Percentiles rank a stretch among this genome's conserved stretches.
These are phyloP conservation scores for Phialocephala subalpina DNA, from an alignment of 2,329 filamentous ascomycete genomes.

Conservation along the genomic window DNA sequence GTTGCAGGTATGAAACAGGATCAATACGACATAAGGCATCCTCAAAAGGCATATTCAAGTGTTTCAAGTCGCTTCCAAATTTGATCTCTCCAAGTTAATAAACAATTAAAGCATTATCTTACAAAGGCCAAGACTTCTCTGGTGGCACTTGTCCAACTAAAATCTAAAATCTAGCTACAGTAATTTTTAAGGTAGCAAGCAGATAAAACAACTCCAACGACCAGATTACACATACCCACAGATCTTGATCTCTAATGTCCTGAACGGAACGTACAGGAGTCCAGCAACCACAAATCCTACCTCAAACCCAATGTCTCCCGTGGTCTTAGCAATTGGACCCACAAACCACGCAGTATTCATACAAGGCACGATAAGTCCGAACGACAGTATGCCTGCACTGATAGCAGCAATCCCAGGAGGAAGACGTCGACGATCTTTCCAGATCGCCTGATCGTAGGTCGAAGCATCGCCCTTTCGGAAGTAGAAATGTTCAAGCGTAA, in stretches of 20 bases:
- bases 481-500: conserved; percentile 70
- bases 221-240: not conserved
- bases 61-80: too few relatives aligned
- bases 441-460: conserved; percentile 64
- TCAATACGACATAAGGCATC: too few relatives aligned
- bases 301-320: conserved; percentile 71
- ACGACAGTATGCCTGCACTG: conserved; percentile 59
- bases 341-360: conserved; percentile 74
- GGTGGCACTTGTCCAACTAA: not conserved
- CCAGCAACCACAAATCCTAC: conserved; percentile 60
- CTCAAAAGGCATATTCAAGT: too few relatives aligned
- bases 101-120: not conserved
- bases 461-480: conserved; percentile 60
- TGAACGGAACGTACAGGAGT: conserved; percentile 53
- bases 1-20: too few relatives aligned
- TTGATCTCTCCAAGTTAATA: not conserved
- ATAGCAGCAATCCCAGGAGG: conserved; percentile 66
- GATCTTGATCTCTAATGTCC: conserved; percentile 46
- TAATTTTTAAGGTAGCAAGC: not conserved
- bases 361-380: conserved; percentile 69
- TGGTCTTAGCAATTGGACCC: conserved; percentile 69
- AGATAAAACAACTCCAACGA: not conserved
- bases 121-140: not conserved
- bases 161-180: not conserved
- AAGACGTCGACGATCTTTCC: conserved; percentile 62